Percentiles rank a stretch among this genome's conserved stretches.
Conservation (phyloP, 2,329 filamentous ascomycete genomes). For the Harringtonia aguacate region DNA sequence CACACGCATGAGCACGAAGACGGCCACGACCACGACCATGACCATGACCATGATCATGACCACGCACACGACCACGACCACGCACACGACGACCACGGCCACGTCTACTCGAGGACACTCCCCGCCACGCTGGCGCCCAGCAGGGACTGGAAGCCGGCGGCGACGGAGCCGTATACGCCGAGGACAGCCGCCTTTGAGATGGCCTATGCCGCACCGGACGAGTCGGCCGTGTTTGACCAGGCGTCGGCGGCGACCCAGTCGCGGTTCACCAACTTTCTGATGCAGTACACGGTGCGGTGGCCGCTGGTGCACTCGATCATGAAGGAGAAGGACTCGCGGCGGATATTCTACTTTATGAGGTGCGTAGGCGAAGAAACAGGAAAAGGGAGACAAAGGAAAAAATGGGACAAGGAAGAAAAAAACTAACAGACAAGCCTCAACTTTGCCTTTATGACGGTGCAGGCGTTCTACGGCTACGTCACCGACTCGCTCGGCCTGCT, state of each 20-base stretch:
- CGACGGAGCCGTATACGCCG: background rate
- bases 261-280: constrained; percentile 58
- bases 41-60: constrained; percentile 16
- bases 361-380: too few species aligned
- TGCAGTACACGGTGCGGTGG: constrained; percentile 58
- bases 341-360: constrained; percentile 97
- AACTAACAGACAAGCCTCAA: too few species aligned
- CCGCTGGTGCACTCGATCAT: constrained; percentile 80
- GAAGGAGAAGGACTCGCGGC: constrained; percentile 80
- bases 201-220: constrained; percentile 19
- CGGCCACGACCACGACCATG: constrained; percentile 11
- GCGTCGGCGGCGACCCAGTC: constrained; percentile 43
- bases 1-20: constrained; percentile 13
- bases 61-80: constrained; percentile 14
- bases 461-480: constrained; percentile 86
- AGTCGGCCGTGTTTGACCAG: constrained; percentile 17
- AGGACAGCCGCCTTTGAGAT: constrained; percentile 16
- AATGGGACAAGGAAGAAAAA: too few species aligned
- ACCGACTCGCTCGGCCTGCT: constrained; percentile 92
- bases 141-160: background rate
- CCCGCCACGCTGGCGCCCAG: background rate
- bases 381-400: too few species aligned
- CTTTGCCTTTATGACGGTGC: constrained; percentile 87
- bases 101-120: constrained; percentile 17
- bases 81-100: constrained; percentile 12